Percentiles rank a stretch among this genome's conserved stretches.
These are phyloP conservation scores for Lentinus tigrinus DNA, from an alignment of 768 basidiomycete genomes.

Conservation along the genomic window DNA sequence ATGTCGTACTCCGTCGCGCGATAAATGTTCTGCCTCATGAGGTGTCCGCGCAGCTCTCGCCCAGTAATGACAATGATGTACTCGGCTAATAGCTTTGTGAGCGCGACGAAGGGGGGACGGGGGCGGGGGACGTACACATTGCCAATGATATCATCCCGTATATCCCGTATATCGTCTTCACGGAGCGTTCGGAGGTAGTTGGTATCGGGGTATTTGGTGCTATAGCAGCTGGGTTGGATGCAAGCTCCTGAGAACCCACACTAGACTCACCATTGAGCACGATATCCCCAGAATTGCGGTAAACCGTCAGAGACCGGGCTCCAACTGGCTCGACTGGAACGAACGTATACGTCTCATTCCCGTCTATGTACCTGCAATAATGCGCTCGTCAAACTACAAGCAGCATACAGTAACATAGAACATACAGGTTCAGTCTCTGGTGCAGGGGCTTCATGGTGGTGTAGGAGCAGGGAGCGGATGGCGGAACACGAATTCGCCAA, in stretches of 20 bases:
- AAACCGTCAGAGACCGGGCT: conserved; percentile 67
- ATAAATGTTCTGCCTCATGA: conserved; percentile 87
- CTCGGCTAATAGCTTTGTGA: conserved; percentile 60
- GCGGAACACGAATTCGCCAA: conserved; percentile 12
- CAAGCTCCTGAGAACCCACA: not conserved
- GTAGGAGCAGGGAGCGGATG: conserved; percentile 25
- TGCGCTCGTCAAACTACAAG: conserved; percentile 1
- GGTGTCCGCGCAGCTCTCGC: conserved; percentile 70
- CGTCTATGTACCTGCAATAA: conserved; percentile 63
- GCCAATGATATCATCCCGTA: conserved; percentile 75
- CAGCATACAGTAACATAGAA: not conserved
- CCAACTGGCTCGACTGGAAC: conserved; percentile 62
- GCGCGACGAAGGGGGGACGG: not conserved
- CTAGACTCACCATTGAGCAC: conserved; percentile 58
- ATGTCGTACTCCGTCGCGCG: conserved; percentile 89
- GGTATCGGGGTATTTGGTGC: conserved; percentile 56
- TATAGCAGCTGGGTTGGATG: conserved; percentile 25
- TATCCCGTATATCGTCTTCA: conserved; percentile 72
- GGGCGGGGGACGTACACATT: conserved; percentile 49
- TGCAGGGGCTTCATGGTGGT: conserved; percentile 64
- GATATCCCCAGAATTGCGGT: conserved; percentile 75
- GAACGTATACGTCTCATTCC: conserved; percentile 76
- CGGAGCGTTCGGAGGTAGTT: conserved; percentile 54
- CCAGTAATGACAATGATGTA: conserved; percentile 89
- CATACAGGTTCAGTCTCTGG: conserved; percentile 72